Percentiles rank a stretch among this genome's conserved stretches.
phyloP scores from a whole-genome alignment of 2,329 filamentous ascomycete species.

The Paecilomyces formosus region DNA sequence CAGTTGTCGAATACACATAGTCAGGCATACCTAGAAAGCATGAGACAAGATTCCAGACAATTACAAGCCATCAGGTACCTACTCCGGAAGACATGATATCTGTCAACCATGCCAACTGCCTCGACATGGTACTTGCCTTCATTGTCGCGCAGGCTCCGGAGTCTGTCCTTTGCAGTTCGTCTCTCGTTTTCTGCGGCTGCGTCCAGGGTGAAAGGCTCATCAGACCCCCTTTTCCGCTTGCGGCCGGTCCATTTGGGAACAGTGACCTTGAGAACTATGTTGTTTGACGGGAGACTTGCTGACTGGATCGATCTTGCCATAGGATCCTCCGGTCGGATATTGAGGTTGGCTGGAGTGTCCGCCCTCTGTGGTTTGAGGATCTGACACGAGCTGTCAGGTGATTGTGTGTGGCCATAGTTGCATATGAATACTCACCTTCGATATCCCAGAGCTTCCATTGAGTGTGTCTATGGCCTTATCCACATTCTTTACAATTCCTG shows the following conservation, averaged over 20 bases:
- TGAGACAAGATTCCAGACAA: constrained; percentile 1
- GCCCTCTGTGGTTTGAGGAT: constrained; percentile 38
- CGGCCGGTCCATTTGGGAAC: constrained; percentile 81
- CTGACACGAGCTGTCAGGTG: constrained; percentile 18
- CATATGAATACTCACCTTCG: constrained; percentile 35
- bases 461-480: constrained; percentile 58
- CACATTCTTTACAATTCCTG: constrained; percentile 57
- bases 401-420: neutral
- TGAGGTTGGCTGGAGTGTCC: constrained; percentile 55
- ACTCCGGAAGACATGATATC: constrained; percentile 81
- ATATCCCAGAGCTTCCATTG: constrained; percentile 48
- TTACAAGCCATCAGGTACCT: constrained; percentile 9
- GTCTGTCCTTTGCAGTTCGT: constrained; percentile 17
- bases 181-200: constrained; percentile 19
- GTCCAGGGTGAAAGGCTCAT: constrained; percentile 53
- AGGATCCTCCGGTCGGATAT: constrained; percentile 71
- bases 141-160: constrained; percentile 61
- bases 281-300: constrained; percentile 66
- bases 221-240: constrained; percentile 72
- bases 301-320: constrained; percentile 73
- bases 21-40: constrained; percentile 59
- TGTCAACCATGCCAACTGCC: constrained; percentile 63
- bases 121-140: constrained; percentile 58
- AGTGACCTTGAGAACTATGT: constrained; percentile 77
- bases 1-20: constrained; percentile 70